Evolutionary conservation across 495 filamentous ascomycete species (phyloP).

Genomic region (Annulohypoxylon stygium): DNA sequence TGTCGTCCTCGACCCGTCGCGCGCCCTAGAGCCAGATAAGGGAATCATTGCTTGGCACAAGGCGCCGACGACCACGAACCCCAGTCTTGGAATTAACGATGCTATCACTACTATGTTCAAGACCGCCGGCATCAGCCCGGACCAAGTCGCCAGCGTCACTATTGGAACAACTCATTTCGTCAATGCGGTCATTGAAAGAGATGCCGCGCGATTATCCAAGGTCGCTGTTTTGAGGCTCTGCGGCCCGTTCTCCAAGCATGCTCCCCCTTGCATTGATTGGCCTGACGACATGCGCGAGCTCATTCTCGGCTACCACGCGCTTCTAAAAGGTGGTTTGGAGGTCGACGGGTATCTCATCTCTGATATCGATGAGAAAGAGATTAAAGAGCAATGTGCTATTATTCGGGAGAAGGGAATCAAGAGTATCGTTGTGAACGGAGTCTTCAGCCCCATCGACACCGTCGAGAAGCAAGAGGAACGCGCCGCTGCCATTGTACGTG

Average conservation of each 20-base stretch:
- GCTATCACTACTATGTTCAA: constrained; percentile 63
- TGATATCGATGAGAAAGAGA: constrained; percentile 62
- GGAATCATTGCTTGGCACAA: constrained; percentile 68
- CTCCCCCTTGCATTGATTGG: constrained; percentile 67
- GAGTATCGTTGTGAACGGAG: constrained; percentile 67
- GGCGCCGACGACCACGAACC: constrained; percentile 69
- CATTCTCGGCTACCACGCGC: constrained; percentile 61
- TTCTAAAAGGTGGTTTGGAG: constrained; percentile 63
- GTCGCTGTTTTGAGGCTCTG: constrained; percentile 70
- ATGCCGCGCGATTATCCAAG: constrained; percentile 62
- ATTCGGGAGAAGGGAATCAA: constrained; percentile 61
- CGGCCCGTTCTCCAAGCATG: constrained; percentile 66
- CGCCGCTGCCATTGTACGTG: constrained; percentile 58
- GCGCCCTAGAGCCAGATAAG: constrained; percentile 51
- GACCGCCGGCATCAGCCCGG: constrained; percentile 54
- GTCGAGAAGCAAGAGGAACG: constrained; percentile 63
- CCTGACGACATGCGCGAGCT: constrained; percentile 60
- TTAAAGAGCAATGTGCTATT: constrained; percentile 56
- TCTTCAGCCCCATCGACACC: constrained; percentile 70
- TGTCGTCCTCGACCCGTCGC: constrained; percentile 67
- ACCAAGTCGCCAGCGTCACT: constrained; percentile 66
- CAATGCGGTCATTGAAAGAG: constrained; percentile 71
- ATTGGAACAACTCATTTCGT: constrained; percentile 75
- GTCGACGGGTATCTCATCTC: constrained; percentile 64
- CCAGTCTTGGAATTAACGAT: constrained; percentile 66